Evolutionary conservation across 1,284 basidiomycete genomes (phyloP).

Genomic region (Tilletiopsis washingtonensis): DNA sequence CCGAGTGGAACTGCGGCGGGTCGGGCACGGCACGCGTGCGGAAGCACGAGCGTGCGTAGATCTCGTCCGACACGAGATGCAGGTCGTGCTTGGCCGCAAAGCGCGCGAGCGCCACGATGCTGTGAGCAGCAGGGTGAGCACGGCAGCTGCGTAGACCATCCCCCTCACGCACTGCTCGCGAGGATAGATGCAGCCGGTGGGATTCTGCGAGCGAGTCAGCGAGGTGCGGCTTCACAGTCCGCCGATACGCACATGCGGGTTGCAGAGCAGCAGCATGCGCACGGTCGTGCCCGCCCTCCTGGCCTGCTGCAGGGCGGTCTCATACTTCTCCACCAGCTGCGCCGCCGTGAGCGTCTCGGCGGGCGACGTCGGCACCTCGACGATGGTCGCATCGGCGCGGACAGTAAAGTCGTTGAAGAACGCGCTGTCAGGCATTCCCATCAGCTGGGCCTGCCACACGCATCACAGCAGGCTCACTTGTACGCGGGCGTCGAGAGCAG

Average conservation of each 20-base stretch:
- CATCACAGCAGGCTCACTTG: too few species aligned
- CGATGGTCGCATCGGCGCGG: conserved; percentile 12
- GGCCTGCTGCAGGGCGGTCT: conserved; percentile 13
- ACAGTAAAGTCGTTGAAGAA: conserved; percentile 25
- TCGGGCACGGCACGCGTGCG: conserved; percentile 6
- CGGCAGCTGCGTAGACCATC: too few species aligned
- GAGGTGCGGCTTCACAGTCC: too few species aligned
- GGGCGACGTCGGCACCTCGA: conserved; percentile 9
- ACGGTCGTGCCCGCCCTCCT: conserved; percentile 9
- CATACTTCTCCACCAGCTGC: conserved; percentile 14
- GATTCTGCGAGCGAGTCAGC: too few species aligned
- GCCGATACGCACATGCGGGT: conserved; percentile 25
- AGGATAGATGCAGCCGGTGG: too few species aligned
- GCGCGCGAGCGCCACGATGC: conserved; percentile 19
- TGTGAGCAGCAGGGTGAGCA: too few species aligned
- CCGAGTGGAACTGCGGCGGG: conserved; percentile 18
- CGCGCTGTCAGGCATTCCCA: too few species aligned
- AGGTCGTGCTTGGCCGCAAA: conserved; percentile 25
- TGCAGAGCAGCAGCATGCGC: conserved; percentile 23
- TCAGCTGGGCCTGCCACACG: too few species aligned
- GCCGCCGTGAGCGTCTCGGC: background rate
- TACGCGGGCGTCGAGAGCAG: conserved; percentile 20
- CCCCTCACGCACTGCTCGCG: too few species aligned
- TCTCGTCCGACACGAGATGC: conserved; percentile 36
- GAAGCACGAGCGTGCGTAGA: conserved; percentile 32